A percentile compares a stretch with the other conserved stretches of the same genome.
Evolutionary conservation across 108 stramenopile genomes (phyloP).

Genomic region (Skeletonema grethae): DNA sequence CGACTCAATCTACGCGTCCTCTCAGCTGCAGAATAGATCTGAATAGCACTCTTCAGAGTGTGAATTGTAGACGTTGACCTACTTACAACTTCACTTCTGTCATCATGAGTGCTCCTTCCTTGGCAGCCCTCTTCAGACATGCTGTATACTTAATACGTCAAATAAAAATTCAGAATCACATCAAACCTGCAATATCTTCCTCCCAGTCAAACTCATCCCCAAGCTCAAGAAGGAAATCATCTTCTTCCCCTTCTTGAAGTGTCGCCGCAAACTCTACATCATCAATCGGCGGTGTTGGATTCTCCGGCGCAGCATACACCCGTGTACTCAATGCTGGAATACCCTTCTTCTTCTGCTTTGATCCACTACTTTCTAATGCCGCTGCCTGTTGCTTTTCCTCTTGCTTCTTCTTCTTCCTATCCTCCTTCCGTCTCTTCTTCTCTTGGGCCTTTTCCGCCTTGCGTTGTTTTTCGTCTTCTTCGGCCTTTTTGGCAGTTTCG

Average conservation of each 20-base stretch:
- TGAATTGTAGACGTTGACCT: too few species aligned
- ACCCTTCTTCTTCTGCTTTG: slow-evolving; percentile 15
- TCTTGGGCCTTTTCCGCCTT: slow-evolving; percentile 19
- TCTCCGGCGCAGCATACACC: background rate
- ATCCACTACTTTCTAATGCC: slow-evolving; percentile 6
- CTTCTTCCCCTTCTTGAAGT: slow-evolving; percentile 52
- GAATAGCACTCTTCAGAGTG: too few species aligned
- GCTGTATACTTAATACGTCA: too few species aligned
- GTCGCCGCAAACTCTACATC: slow-evolving; percentile 58
- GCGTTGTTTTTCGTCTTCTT: slow-evolving; percentile 21
- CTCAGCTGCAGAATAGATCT: too few species aligned
- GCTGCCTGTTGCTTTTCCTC: slow-evolving; percentile 36
- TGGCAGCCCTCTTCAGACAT: too few species aligned
- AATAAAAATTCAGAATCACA: too few species aligned
- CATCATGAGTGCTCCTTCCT: too few species aligned
- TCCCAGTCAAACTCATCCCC: slow-evolving; percentile 58
- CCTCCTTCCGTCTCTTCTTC: slow-evolving; percentile 18
- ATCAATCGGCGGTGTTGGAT: slow-evolving; percentile 49
- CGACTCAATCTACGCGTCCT: too few species aligned
- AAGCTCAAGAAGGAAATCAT: slow-evolving; percentile 51
- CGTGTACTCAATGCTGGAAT: slow-evolving; percentile 17
- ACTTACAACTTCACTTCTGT: too few species aligned
- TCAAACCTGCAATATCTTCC: slow-evolving; percentile 59
- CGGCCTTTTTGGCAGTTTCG: slow-evolving; percentile 29
- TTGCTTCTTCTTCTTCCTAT: slow-evolving; percentile 45